These are phyloP conservation scores for Nosema muscidifuracis DNA, from an alignment of 371 early-diverging fungal genomes.

Conservation along the genomic window DNA sequence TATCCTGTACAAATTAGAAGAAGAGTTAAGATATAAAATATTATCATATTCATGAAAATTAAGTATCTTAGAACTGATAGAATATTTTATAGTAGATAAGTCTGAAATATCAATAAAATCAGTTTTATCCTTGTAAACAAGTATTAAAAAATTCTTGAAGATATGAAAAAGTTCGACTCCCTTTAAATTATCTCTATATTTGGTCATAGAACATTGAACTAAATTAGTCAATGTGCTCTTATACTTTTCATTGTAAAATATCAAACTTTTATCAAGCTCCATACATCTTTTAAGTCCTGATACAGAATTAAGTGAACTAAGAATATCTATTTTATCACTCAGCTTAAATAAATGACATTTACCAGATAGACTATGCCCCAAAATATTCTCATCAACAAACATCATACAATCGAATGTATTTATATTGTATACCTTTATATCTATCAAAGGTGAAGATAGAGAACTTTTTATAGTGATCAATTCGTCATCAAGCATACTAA, in stretches of 20 bases:
- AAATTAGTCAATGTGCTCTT: conserved; percentile 1
- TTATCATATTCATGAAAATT: conserved; percentile 1
- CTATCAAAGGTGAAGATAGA: background rate
- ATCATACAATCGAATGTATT: background rate
- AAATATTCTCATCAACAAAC: background rate
- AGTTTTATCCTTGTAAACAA: background rate
- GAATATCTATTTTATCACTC: background rate
- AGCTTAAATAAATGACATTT: background rate
- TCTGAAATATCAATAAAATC: background rate
- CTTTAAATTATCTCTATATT: too few relatives aligned
- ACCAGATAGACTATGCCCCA: background rate
- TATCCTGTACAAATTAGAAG: background rate
- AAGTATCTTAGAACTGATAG: background rate
- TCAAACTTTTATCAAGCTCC: background rate
- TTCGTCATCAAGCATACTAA: background rate
- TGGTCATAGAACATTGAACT: background rate
- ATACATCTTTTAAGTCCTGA: background rate
- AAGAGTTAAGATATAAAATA: background rate
- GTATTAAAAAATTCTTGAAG: background rate
- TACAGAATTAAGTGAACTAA: background rate
- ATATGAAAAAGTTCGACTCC: background rate
- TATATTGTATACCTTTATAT: background rate
- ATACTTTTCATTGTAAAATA: background rate
- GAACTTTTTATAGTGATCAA: background rate
- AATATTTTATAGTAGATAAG: background rate